Evolutionary conservation across 2,329 filamentous ascomycete genomes (phyloP).

Genomic region (Leptodontidium sp.): DNA sequence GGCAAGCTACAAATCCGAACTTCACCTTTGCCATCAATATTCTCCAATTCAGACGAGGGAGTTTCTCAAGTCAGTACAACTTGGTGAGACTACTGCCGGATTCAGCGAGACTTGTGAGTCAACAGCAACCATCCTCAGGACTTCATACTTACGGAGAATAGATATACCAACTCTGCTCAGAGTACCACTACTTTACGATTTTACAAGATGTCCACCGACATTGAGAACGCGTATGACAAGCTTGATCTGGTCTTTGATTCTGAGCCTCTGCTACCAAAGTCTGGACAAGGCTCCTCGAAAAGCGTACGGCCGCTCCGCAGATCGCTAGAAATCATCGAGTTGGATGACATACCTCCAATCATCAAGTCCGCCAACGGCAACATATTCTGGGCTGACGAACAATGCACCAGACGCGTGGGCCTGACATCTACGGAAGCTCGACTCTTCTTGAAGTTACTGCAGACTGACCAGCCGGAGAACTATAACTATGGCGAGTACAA

Average conservation of each 20-base stretch:
- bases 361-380: constrained; percentile 41
- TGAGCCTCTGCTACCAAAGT: constrained; percentile 32
- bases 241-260: constrained; percentile 23
- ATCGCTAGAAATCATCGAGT: constrained; percentile 29
- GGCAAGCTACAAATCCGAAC: too few relatives aligned
- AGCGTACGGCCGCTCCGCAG: constrained; percentile 17
- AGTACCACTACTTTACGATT: too few relatives aligned
- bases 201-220: constrained; percentile 18
- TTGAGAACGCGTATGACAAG: constrained; percentile 28
- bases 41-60: too few relatives aligned
- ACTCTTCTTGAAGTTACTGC: constrained; percentile 36
- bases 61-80: too few relatives aligned
- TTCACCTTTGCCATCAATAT: too few relatives aligned
- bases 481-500: constrained; percentile 39
- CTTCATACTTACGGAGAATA: too few relatives aligned
- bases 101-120: too few relatives aligned
- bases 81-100: too few relatives aligned
- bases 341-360: constrained; percentile 40
- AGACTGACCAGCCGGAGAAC: constrained; percentile 35
- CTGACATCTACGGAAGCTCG: constrained; percentile 38
- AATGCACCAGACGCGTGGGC: constrained; percentile 38
- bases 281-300: constrained; percentile 22
- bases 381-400: constrained; percentile 41
- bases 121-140: too few relatives aligned
- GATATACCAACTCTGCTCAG: too few relatives aligned